phyloP scores from a whole-genome alignment of 208 protist species.

The Borovskyia barvae region DNA sequence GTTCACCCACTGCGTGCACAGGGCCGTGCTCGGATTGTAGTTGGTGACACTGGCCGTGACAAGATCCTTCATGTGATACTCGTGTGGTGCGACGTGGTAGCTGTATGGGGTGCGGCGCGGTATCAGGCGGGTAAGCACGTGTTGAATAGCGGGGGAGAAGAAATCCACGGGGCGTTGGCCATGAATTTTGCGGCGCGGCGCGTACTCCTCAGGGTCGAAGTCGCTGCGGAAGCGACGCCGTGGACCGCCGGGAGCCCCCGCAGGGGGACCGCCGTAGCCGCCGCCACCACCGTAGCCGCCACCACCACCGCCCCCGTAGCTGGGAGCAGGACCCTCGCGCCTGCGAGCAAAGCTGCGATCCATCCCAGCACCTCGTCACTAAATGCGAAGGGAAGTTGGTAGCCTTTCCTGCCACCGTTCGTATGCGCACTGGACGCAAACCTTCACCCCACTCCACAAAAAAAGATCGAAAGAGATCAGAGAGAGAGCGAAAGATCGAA shows the following conservation, averaged over 20 bases:
- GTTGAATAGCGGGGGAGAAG: conserved; percentile 78
- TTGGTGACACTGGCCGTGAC: conserved; percentile 58
- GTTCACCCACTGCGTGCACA: conserved; percentile 90
- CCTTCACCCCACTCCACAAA: too few species aligned
- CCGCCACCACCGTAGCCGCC: background rate
- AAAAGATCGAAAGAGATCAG: too few species aligned
- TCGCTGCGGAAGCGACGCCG: conserved; percentile 50
- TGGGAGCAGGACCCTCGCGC: conserved; percentile 9
- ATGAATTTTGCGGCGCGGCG: conserved; percentile 65
- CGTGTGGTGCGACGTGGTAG: conserved; percentile 80
- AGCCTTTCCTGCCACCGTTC: too few species aligned
- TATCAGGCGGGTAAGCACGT: conserved; percentile 75
- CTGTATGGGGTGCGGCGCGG: conserved; percentile 59
- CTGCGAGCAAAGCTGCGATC: conserved; percentile 10
- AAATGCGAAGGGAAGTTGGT: too few species aligned
- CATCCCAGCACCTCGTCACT: background rate
- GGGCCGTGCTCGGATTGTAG: conserved; percentile 82
- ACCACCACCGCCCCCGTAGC: background rate
- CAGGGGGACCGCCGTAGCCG: conserved; percentile 2
- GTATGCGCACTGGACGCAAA: too few species aligned
- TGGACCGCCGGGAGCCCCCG: conserved; percentile 12
- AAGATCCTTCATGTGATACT: conserved; percentile 85
- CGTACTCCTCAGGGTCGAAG: conserved; percentile 79
- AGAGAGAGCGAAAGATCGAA: too few species aligned
- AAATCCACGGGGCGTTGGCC: conserved; percentile 84